Evolutionary conservation across 2,329 filamentous ascomycete species (phyloP), one percentile per base, ranked within the genome.

Genomic region (Botrytis squamosa): DNA sequence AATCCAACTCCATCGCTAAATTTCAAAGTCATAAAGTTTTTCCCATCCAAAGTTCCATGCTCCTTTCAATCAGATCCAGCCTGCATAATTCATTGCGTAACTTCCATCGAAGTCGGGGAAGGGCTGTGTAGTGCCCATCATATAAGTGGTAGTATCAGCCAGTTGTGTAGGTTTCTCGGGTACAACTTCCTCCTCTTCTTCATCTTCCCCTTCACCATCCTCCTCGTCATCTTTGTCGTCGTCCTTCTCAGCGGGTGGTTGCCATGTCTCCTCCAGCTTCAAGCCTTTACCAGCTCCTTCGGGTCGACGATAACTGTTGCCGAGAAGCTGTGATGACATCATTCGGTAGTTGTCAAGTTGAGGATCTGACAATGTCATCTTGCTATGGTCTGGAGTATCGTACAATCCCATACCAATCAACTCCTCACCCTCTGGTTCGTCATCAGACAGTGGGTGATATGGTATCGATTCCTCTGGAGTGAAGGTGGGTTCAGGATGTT

Each of bases 351-450:
- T 85, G 82, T 89, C 83, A 72, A 88, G 80, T 69, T 85, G 83
- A 44, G 85, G 83, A 72, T 88, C 86, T 33, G 84, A 82, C 14
- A 77, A 73, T 16, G 76, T 70, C 22, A 75, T 70, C 12, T 85
- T 82, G 60, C 82, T 78, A 78, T 88, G 87, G 72, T 90, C 91
- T 0, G 92, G 92, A 7, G 88, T 84, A 78, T 94, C 93, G 81
- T 96, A 96, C 0, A 96, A 87, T 0, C 93, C 93, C 88, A 96
- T 91, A 33, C 93, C 93, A n/a, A 94, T 87, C 2, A 95, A 86
- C 74, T 94, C 91, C 79, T 94, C 92, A 55, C 89, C 91, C 22
- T 87, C 84, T 40, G 85, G 81, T 42, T 89, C 88, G 66, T 88
- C 85, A 57, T 88, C 85, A 46, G 87, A 85, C 38, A 88, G 82